A percentile compares a stretch with the other conserved stretches of the same genome.
These are phyloP conservation scores for Metschnikowia similis DNA, from an alignment of 805 yeast genomes.

Conservation along the genomic window DNA sequence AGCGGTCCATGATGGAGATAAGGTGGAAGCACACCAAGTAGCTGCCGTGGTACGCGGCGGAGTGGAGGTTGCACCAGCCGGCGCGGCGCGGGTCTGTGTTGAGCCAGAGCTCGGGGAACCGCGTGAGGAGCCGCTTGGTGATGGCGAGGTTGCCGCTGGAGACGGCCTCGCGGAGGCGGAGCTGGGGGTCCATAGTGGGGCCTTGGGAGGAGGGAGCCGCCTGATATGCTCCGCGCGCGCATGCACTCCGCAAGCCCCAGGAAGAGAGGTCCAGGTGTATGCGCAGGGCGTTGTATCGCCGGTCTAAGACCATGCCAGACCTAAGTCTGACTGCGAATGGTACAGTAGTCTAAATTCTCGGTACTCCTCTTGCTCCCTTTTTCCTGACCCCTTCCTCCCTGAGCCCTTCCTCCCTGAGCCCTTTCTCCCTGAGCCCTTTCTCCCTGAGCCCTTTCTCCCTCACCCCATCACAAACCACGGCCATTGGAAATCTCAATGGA, in stretches of 20 bases:
- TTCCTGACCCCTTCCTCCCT: too few relatives aligned
- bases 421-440: too few relatives aligned
- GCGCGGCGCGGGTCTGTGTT: slow-evolving; percentile 58
- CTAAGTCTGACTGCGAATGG: too few relatives aligned
- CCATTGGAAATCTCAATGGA: too few relatives aligned
- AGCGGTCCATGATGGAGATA: slow-evolving; percentile 40
- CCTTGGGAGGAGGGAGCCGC: neutral
- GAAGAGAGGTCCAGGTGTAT: neutral
- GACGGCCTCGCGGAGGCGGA: slow-evolving; percentile 64
- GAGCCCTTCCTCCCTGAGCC: too few relatives aligned
- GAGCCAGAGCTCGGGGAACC: slow-evolving; percentile 66
- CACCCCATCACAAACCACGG: too few relatives aligned
- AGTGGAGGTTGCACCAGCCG: slow-evolving; percentile 84
- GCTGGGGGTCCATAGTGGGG: slow-evolving; percentile 3
- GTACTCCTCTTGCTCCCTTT: too few relatives aligned
- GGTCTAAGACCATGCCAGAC: too few relatives aligned
- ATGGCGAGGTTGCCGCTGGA: slow-evolving; percentile 57
- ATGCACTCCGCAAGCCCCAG: neutral
- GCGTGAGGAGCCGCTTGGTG: slow-evolving; percentile 58
- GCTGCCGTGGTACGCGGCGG: slow-evolving; percentile 71
- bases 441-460: too few relatives aligned
- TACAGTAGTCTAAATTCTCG: too few relatives aligned
- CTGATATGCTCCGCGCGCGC: neutral
- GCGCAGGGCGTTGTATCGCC: too few relatives aligned
- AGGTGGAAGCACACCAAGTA: slow-evolving; percentile 61